Conservation (phyloP, 1,139 yeast genomes). For the Hemisphaericaspora xylofermentans region DNA sequence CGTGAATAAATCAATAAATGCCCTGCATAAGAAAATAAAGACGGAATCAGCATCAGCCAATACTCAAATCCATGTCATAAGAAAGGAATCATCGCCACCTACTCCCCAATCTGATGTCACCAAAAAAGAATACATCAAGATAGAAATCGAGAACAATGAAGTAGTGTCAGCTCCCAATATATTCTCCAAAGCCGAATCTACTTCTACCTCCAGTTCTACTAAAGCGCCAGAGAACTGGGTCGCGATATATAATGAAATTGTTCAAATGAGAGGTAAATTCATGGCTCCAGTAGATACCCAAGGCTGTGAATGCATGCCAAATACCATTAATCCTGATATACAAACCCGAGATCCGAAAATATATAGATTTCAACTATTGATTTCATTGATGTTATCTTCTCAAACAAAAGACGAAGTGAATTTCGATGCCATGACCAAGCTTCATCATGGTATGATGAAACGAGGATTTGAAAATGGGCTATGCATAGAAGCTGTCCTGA, state of each 20-base stretch:
- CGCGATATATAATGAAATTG: constrained; percentile 59
- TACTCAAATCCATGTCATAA: not conserved
- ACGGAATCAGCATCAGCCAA: not conserved
- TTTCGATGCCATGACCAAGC: constrained; percentile 63
- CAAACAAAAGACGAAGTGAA: constrained; percentile 92
- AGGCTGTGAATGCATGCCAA: constrained; percentile 82
- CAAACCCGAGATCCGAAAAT: constrained; percentile 31
- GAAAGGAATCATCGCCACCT: not conserved
- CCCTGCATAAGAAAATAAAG: not conserved
- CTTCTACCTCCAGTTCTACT: constrained; percentile 6
- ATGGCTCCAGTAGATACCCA: constrained; percentile 83
- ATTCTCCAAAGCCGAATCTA: constrained; percentile 16
- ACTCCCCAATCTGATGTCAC: not conserved
- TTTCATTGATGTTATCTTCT: constrained; percentile 83
- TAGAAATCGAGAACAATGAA: constrained; percentile 13
- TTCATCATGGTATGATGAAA: constrained; percentile 47
- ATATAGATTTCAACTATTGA: constrained; percentile 70
- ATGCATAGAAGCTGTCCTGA: constrained; percentile 34
- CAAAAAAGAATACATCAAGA: constrained; percentile 8
- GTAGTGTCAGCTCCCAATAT: constrained; percentile 12
- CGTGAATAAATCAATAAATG: not conserved
- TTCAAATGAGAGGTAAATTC: constrained; percentile 61
- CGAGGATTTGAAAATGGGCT: constrained; percentile 33
- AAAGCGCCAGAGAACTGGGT: constrained; percentile 48
- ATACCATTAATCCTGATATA: constrained; percentile 35